Base-by-base conservation (phyloP, 1,284 basidiomycete species). In the Pascua sp. region DNA sequence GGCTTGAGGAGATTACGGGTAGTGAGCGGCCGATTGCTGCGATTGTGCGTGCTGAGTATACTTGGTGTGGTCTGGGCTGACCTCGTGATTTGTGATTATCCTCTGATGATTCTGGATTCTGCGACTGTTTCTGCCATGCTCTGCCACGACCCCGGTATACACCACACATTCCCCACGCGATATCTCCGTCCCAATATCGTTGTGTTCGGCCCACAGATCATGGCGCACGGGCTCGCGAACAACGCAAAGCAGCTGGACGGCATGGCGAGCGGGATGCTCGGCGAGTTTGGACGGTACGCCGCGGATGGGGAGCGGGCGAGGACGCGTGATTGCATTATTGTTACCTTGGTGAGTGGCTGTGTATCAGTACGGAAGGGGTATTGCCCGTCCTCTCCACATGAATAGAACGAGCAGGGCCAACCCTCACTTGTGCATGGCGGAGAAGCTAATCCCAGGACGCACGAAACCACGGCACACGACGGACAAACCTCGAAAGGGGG, bases 391-490 rank as follows among this genome's bases (percentile, higher is more conserved):
- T 9, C 44, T 11, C 4, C 17, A 9, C 11, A 15, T 32, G 24
- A 7, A 16, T 4, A n/a, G 8, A 16, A 42, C 42, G 42, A 8
- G 17, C 1, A n/a, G 42, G 42, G 17, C 42, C 42, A 42, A n/a
- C 42, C 5, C 44, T 18, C 15, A 10, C 24, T 32, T 7, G 7
- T 7, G 24, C 24, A 32, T 32, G 24, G 32, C 71, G 7, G 68
- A 67, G 5, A 53, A 73, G 55, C 49, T 56, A 46, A 56, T 18
- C 1, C 16, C 41, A 90, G 88, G 88, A 91, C 64, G 87, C 89
- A 64, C 81, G 88, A 2, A 90, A 90, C 67, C 89, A 91, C 62
- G 89, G 89, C 8, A 71, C 73, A 46, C 78, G 89, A 42, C 67
- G 84, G 12, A 71, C 84, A 2, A 78, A 85, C 51, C 64, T 74